These are phyloP conservation scores for Bipolaris victoriae DNA, from an alignment of 2,329 filamentous ascomycete genomes.

Conservation along the genomic window DNA sequence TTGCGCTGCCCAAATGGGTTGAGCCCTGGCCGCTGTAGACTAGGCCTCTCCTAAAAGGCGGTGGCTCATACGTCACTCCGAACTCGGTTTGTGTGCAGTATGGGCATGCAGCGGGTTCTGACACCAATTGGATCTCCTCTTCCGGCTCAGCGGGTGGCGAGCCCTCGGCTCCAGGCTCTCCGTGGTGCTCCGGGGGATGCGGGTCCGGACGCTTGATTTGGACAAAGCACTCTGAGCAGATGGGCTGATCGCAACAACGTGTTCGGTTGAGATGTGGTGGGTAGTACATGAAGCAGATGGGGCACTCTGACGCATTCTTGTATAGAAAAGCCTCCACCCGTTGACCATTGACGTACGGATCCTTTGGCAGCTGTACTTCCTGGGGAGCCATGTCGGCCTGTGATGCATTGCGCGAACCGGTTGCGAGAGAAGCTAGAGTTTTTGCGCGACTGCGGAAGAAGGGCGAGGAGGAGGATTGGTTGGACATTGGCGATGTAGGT, in stretches of 20 bases:
- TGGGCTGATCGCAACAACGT: conserved; percentile 91
- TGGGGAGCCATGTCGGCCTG: conserved; percentile 74
- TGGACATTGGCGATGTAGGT: conserved; percentile 60
- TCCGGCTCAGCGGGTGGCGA: conserved; percentile 53
- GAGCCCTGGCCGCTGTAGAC: conserved; percentile 65
- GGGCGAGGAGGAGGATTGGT: conserved; percentile 51
- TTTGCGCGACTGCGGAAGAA: conserved; percentile 85
- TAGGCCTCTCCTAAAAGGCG: conserved; percentile 85
- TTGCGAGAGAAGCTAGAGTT: conserved; percentile 82
- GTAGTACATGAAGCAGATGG: conserved; percentile 96
- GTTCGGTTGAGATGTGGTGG: conserved; percentile 94
- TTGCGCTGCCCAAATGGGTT: conserved; percentile 59
- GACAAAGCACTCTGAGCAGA: conserved; percentile 98
- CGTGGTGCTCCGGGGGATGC: conserved; percentile 79
- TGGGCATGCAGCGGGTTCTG: conserved; percentile 88
- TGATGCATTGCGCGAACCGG: conserved; percentile 74
- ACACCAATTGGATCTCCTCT: conserved; percentile 72
- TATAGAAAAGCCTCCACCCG: conserved; percentile 91
- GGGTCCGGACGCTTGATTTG: conserved; percentile 96
- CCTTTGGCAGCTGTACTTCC: conserved; percentile 78
- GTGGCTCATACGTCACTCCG: conserved; percentile 91
- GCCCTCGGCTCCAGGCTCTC: conserved; percentile 44
- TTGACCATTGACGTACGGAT: conserved; percentile 93
- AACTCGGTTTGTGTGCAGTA: conserved; percentile 96
- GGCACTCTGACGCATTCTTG: conserved; percentile 87